Evolutionary conservation across 371 early-diverging fungal genomes (phyloP), one percentile per base, ranked within the genome.

Genomic region (Mortierella sp.): DNA sequence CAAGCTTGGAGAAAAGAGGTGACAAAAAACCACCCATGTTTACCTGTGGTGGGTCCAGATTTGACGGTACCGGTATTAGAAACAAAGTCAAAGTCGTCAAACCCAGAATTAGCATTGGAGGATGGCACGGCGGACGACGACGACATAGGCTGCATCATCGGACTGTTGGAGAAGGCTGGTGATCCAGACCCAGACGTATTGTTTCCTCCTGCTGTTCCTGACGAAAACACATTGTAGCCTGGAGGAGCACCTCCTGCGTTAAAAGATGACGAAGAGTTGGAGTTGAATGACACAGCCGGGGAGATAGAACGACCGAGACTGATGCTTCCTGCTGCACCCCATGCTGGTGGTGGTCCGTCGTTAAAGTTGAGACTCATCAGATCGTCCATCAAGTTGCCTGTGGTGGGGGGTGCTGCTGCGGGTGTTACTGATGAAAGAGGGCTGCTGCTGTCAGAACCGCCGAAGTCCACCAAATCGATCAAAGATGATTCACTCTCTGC

Each of bases 71-170:
- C 81, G 14, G 79, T 82, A 28, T 87, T 82, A 68, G 82, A 81
- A 16, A 84, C 73, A 88, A 80, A 84, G 73, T 80, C 77, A 78
- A 89, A 86, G 44, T 88, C 87, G 26, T 81, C 89, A 77, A 86
- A 86, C 10, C 80, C 73, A 42, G 79, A 74, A 31, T 73, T 6
- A n/a, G 19, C 7, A 77, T 52, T 19, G 77, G 76, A 68, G 44
- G 78, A 76, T 70, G 76, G 19, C 57, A 73, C 72, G 57, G 71
- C 57, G 52, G 78, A 26, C 71, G 81, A 81, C 13, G 71, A 57
- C 28, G 58, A 65, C 24, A 75, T 24, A n/a, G 77, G 78, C 14
- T 77, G 70, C 38, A 76, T 74, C 71, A 83, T 28, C 19, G 81
- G 78, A 44, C 81, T 84, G 54, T 73, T 80, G 16, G 73, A 60